phyloP scores from a whole-genome alignment of 2,329 filamentous ascomycete genomes.

The Xylaria sp. region DNA sequence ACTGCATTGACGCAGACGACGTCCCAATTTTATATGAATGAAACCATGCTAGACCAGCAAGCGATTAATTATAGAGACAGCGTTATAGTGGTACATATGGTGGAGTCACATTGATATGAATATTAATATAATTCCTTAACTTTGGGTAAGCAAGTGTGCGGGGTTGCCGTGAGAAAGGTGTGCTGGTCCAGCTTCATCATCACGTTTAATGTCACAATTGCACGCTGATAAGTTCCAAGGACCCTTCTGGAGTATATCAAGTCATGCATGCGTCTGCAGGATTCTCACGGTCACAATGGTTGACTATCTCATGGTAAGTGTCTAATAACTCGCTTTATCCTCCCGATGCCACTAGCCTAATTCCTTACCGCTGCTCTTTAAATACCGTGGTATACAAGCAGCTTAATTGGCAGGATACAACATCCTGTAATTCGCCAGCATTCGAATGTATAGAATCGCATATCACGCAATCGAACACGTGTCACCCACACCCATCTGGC shows the following conservation, averaged over 20 bases:
- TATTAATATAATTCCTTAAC: slow-evolving; percentile 18
- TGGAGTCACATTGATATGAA: slow-evolving; percentile 6
- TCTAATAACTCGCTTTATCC: background rate
- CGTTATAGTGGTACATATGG: background rate
- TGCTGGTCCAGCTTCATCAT: background rate
- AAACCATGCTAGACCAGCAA: background rate
- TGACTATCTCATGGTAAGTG: background rate
- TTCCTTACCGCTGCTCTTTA: background rate
- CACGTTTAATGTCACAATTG: background rate
- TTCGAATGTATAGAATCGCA: background rate
- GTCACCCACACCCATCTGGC: background rate
- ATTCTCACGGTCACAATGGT: background rate
- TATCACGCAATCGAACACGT: slow-evolving; percentile 30
- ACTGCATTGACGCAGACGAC: background rate
- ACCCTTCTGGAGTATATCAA: background rate
- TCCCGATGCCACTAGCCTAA: background rate
- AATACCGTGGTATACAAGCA: background rate
- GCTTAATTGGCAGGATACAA: background rate
- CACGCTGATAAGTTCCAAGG: slow-evolving; percentile 1
- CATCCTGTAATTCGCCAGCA: background rate
- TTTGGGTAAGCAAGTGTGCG: slow-evolving; percentile 15
- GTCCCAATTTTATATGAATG: background rate
- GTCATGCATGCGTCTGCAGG: background rate
- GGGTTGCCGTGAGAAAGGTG: slow-evolving; percentile 7
- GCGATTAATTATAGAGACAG: background rate